phyloP scores from a whole-genome alignment of 2,329 filamentous ascomycete genomes.

The Diaporthe eres region DNA sequence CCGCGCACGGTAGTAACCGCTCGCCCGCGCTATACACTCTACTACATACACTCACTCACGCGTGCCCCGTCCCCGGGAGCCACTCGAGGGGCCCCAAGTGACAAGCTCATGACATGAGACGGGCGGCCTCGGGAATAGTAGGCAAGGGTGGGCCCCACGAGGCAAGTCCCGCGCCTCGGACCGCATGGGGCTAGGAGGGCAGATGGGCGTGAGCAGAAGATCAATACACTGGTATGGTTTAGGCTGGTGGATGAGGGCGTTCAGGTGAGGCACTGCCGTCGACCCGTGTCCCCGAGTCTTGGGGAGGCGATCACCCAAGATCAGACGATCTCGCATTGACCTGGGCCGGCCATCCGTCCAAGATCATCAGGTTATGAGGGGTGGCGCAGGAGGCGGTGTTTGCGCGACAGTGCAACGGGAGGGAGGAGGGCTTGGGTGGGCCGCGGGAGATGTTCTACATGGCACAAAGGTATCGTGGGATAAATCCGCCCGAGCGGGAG shows the following conservation, averaged over 20 bases:
- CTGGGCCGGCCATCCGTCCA: neutral
- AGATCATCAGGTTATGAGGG: neutral
- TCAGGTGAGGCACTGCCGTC: slow-evolving; percentile 15
- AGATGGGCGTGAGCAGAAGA: slow-evolving; percentile 7
- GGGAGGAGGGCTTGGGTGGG: neutral
- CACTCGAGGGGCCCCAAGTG: neutral
- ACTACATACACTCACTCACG: neutral
- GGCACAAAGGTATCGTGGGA: neutral
- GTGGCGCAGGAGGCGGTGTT: slow-evolving; percentile 17
- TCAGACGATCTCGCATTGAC: slow-evolving; percentile 30
- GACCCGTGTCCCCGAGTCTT: neutral
- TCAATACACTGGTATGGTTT: neutral
- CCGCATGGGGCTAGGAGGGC: neutral
- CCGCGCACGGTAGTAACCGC: slow-evolving; percentile 39
- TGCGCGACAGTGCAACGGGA: neutral
- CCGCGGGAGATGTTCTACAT: neutral
- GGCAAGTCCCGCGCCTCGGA: slow-evolving; percentile 13
- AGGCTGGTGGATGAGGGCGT: slow-evolving; percentile 3
- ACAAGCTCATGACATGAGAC: slow-evolving; percentile 14
- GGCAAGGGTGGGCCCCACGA: neutral
- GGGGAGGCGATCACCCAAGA: slow-evolving; percentile 27
- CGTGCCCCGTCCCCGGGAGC: neutral
- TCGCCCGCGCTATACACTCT: neutral
- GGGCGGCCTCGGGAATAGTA: neutral
- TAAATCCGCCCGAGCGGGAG: neutral